A percentile compares a stretch with the other conserved stretches of the same genome.
Evolutionary conservation across 106 monocot species (phyloP).

Genomic region (Hemerocallis citrina): DNA sequence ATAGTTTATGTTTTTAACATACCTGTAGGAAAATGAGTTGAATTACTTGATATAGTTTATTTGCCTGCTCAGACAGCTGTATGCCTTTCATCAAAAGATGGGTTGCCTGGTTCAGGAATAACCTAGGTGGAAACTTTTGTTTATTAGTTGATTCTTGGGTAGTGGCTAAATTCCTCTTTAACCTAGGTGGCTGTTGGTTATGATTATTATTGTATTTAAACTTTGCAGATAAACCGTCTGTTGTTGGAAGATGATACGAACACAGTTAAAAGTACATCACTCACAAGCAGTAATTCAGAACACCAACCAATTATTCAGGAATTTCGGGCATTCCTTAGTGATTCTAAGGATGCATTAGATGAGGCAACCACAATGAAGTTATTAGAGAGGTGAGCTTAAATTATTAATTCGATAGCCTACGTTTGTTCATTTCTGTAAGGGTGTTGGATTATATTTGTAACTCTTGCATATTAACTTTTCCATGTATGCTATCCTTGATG

Average conservation of each 20-base stretch:
- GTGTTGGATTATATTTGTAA: background rate
- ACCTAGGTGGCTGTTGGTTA: background rate
- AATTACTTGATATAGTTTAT: no score
- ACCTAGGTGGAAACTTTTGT: no score
- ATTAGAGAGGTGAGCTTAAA: constrained; percentile 58
- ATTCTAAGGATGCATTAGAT: constrained; percentile 93
- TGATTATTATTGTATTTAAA: constrained; percentile 4
- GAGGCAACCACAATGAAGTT: constrained; percentile 85
- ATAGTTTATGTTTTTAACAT: no score
- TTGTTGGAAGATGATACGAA: constrained; percentile 68
- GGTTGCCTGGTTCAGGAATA: no score
- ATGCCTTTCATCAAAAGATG: no score
- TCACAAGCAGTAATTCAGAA: constrained; percentile 35
- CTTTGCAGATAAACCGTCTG: constrained; percentile 83
- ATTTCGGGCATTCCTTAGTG: constrained; percentile 93
- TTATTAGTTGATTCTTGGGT: no score
- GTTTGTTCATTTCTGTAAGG: background rate
- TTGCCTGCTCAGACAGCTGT: no score
- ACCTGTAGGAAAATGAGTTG: no score
- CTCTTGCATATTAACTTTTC: background rate
- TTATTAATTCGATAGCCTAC: constrained; percentile 1
- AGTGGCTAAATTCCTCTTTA: no score
- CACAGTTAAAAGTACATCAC: constrained; percentile 13
- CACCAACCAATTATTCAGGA: constrained; percentile 62
- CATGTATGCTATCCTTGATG: background rate